Conservation (phyloP, 176 grass and related monocot genomes). For the Paspalum vaginatum region DNA sequence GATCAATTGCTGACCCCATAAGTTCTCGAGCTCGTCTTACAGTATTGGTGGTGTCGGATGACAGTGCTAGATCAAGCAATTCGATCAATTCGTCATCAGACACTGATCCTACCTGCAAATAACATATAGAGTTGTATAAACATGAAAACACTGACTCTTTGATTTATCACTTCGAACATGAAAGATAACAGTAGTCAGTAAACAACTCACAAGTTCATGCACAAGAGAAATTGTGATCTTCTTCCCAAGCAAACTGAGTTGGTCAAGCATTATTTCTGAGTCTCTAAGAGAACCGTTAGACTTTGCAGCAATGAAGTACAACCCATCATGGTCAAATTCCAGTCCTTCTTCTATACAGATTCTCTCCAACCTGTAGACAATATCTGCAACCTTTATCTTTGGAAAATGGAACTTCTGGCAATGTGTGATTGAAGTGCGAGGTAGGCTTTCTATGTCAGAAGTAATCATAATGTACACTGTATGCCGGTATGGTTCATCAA, state of each 20-base stretch:
- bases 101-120: conserved; percentile 86
- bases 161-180: conserved; percentile 15
- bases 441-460: conserved; percentile 70
- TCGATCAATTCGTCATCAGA: conserved; percentile 95
- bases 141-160: conserved; percentile 19
- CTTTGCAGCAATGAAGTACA: conserved; percentile 86
- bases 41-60: conserved; percentile 92
- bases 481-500: conserved; percentile 75
- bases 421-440: conserved; percentile 66
- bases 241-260: conserved; percentile 94
- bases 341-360: conserved; percentile 87
- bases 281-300: conserved; percentile 94
- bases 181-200: conserved; percentile 26
- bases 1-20: conserved; percentile 88
- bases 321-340: conserved; percentile 88
- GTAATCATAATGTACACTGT: conserved; percentile 95
- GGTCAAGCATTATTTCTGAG: conserved; percentile 95
- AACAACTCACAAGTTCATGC: conserved; percentile 88
- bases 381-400: conserved; percentile 83
- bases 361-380: conserved; percentile 72
- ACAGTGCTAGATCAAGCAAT: conserved; percentile 92
- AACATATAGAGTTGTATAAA: conserved; percentile 47
- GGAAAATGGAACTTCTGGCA: conserved; percentile 98
- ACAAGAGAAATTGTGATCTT: conserved; percentile 92
- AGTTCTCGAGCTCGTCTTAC: conserved; percentile 88